A percentile compares a stretch with the other conserved stretches of the same genome.
These are phyloP conservation scores for Candida neerlandica DNA, from an alignment of 1,139 yeast genomes.

Conservation along the genomic window DNA sequence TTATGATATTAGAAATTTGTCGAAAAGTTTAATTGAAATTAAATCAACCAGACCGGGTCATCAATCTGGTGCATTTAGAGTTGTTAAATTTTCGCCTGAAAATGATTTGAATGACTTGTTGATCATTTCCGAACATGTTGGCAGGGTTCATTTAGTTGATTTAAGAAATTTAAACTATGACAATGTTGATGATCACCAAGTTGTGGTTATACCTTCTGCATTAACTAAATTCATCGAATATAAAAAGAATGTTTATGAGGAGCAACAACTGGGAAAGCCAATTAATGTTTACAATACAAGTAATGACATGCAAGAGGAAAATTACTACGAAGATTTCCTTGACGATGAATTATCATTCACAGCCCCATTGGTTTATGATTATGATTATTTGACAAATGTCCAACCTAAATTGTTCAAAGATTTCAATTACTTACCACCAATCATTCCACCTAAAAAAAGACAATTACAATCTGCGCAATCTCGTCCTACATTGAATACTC, in stretches of 20 bases:
- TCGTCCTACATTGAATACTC: conserved; percentile 25
- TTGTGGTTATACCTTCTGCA: conserved; percentile 56
- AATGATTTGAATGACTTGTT: conserved; percentile 71
- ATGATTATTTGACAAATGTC: conserved; percentile 39
- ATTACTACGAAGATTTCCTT: conserved; percentile 11
- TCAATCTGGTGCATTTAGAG: conserved; percentile 64
- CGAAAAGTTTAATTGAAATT: conserved; percentile 53
- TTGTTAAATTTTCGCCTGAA: conserved; percentile 65
- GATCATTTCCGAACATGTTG: conserved; percentile 80
- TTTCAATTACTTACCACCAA: conserved; percentile 34
- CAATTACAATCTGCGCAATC: conserved; percentile 14
- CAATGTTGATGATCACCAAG: conserved; percentile 58
- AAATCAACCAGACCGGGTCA: conserved; percentile 62
- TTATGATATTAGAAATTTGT: conserved; percentile 70
- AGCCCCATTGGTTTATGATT: conserved; percentile 50
- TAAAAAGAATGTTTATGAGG: conserved; percentile 17
- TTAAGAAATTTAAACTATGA: conserved; percentile 63
- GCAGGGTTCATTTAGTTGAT: conserved; percentile 82
- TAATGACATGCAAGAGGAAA: conserved; percentile 4
- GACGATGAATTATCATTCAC: conserved; percentile 24
- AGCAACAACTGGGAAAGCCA: conserved; percentile 5
- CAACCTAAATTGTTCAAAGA: conserved; percentile 45
- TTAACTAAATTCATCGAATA: conserved; percentile 43
- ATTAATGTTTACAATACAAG: conserved; percentile 1
- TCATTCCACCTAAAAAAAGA: conserved; percentile 6